Conservation (phyloP, 805 yeast species). For the Starmerella floris region DNA sequence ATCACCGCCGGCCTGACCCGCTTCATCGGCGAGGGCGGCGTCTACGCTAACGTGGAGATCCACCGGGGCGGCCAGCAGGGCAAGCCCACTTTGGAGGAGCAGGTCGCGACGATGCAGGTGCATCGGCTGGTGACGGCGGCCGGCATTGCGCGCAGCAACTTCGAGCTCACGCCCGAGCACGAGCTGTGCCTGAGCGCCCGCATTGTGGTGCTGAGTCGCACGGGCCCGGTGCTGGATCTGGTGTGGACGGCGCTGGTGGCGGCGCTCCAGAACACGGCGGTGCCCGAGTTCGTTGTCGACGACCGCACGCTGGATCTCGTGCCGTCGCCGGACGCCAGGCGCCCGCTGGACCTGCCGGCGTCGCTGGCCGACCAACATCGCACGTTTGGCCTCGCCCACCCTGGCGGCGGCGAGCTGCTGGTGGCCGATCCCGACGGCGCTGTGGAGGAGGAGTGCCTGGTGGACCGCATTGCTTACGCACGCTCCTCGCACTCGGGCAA, state of each 20-base stretch:
- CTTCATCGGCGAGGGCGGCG: constrained; percentile 34
- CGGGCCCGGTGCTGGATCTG: constrained; percentile 70
- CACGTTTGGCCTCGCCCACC: constrained; percentile 37
- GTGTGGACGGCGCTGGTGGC: constrained; percentile 55
- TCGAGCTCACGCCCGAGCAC: constrained; percentile 27
- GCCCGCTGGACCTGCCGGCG: constrained; percentile 30
- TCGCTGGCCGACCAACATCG: constrained; percentile 32
- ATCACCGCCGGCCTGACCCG: constrained; percentile 50
- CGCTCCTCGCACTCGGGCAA: neutral
- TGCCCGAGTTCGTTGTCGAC: constrained; percentile 60
- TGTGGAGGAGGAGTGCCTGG: constrained; percentile 56
- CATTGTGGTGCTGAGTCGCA: constrained; percentile 61
- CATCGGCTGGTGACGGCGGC: constrained; percentile 49
- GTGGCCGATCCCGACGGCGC: constrained; percentile 74
- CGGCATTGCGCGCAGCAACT: constrained; percentile 32
- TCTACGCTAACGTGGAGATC: constrained; percentile 66
- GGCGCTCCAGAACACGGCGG: constrained; percentile 44
- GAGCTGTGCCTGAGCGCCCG: constrained; percentile 55
- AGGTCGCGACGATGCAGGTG: constrained; percentile 52
- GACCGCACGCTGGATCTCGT: constrained; percentile 36
- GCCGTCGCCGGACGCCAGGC: constrained; percentile 20
- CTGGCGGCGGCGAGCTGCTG: constrained; percentile 30
- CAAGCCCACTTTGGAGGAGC: constrained; percentile 78
- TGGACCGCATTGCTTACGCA: constrained; percentile 41
- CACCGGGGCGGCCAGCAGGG: constrained; percentile 56